Evolutionary conservation across 2,329 filamentous ascomycete species (phyloP).

Genomic region (Metarhizium rileyi): DNA sequence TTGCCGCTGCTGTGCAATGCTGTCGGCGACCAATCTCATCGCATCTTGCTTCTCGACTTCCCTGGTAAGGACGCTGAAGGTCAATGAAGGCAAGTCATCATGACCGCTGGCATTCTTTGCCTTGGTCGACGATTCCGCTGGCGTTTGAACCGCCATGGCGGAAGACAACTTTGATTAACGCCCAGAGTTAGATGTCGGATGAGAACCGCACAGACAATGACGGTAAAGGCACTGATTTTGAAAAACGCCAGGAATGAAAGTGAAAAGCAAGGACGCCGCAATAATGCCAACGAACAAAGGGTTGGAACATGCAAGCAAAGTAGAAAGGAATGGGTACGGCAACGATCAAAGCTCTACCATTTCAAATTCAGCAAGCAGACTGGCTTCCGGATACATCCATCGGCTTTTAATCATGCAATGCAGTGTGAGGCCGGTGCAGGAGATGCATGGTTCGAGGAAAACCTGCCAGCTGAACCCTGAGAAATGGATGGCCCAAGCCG

Average conservation of each 20-base stretch:
- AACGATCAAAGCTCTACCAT: neutral
- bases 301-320: too few species aligned
- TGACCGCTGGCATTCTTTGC: conserved; percentile 1
- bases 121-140: neutral
- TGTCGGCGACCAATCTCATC: conserved; percentile 67
- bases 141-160: conserved; percentile 10
- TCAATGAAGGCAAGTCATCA: conserved; percentile 46
- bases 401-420: neutral
- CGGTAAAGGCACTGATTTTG: too few species aligned
- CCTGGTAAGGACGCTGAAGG: conserved; percentile 42
- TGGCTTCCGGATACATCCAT: conserved; percentile 1
- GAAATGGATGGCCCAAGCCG: neutral
- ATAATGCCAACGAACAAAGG: too few species aligned
- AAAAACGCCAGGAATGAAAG: too few species aligned
- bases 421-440: neutral
- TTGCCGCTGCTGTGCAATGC: conserved; percentile 73
- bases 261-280: too few species aligned
- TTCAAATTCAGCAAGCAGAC: neutral
- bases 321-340: neutral
- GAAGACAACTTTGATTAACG: conserved; percentile 1
- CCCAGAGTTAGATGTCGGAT: neutral
- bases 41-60: conserved; percentile 54
- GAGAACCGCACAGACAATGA: neutral
- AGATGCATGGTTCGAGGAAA: neutral
- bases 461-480: neutral